Evolutionary conservation across 305 asterid genomes (phyloP).

Genomic region (Withania somnifera): DNA sequence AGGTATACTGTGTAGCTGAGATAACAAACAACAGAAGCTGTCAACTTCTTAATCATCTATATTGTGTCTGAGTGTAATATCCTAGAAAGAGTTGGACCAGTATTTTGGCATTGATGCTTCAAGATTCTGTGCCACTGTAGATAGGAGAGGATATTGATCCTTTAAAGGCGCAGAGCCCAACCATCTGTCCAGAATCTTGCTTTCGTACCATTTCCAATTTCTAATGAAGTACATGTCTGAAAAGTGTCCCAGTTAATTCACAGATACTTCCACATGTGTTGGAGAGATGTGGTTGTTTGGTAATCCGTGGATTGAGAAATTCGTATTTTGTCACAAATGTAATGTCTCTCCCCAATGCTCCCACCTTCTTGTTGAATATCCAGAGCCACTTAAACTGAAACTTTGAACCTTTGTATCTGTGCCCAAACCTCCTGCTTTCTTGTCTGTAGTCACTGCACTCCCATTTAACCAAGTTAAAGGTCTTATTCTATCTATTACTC

Average conservation of each 20-base stretch:
- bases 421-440: background rate
- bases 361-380: background rate
- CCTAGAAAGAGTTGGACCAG: background rate
- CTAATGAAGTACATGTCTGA: background rate
- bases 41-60: background rate
- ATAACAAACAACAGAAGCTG: background rate
- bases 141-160: background rate
- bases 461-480: background rate
- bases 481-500: background rate
- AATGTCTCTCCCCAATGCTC: background rate
- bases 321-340: background rate
- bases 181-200: background rate
- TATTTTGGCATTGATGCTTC: background rate
- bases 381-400: background rate
- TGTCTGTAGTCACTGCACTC: background rate
- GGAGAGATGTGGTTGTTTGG: background rate
- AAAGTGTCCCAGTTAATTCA: background rate
- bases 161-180: background rate
- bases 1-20: background rate
- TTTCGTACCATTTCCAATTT: background rate
- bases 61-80: background rate
- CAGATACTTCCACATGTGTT: background rate
- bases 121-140: background rate
- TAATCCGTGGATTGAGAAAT: background rate
- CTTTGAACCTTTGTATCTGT: background rate